Percentiles rank a stretch among this genome's conserved stretches.
These are phyloP conservation scores for Pterocarpus macrocarpus DNA, from an alignment of 306 rosid genomes.

Conservation along the genomic window DNA sequence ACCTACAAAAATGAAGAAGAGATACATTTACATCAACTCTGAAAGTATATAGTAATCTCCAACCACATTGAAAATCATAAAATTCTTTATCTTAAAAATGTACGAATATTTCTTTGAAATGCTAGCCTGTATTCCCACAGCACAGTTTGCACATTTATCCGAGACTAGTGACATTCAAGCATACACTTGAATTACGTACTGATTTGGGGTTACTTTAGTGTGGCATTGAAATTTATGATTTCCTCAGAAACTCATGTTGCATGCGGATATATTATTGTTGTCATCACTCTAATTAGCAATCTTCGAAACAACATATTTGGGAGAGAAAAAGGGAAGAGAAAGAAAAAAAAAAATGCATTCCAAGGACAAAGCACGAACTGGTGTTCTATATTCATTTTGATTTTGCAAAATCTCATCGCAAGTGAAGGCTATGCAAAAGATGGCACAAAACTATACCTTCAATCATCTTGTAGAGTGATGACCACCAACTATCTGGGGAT, in stretches of 20 bases:
- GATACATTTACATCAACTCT: conserved; percentile 16
- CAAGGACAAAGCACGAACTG: background rate
- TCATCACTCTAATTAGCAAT: background rate
- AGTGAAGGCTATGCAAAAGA: conserved; percentile 25
- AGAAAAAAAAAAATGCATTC: background rate
- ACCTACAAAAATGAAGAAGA: conserved; percentile 57
- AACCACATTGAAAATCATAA: background rate
- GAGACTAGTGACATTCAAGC: background rate
- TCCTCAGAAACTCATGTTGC: conserved; percentile 17
- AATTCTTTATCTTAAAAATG: background rate
- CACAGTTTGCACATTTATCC: conserved; percentile 21
- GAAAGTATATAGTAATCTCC: conserved; percentile 12
- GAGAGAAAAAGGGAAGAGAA: background rate
- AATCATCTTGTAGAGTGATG: conserved; percentile 83
- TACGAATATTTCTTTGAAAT: background rate
- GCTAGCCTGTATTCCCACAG: background rate
- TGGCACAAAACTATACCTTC: conserved; percentile 69
- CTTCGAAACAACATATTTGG: background rate
- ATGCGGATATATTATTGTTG: background rate
- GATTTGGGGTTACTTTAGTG: conserved; percentile 18
- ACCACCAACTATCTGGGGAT: conserved; percentile 78
- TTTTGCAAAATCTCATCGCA: background rate
- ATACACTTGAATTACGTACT: background rate
- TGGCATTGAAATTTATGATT: conserved; percentile 21
- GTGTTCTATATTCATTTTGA: background rate